phyloP scores from a whole-genome alignment of 305 asterid species.

The Salvia sclarea region DNA sequence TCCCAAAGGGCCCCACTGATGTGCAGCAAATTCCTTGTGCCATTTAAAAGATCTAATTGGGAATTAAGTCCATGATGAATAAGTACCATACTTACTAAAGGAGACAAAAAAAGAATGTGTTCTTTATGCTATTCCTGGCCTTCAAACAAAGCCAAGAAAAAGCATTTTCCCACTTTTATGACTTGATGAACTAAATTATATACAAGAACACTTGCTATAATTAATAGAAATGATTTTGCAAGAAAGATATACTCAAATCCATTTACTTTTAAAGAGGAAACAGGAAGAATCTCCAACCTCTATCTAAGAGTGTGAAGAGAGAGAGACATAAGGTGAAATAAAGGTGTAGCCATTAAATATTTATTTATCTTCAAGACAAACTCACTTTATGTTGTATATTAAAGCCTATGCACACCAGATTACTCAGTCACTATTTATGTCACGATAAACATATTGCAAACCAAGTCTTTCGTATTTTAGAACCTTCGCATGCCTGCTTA shows the following conservation, averaged over 20 bases:
- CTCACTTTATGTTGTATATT: not conserved
- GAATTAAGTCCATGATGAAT: constrained; percentile 52
- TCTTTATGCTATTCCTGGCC: constrained; percentile 63
- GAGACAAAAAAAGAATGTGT: constrained; percentile 61
- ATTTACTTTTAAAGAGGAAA: constrained; percentile 31
- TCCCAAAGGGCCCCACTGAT: constrained; percentile 41
- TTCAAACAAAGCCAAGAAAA: constrained; percentile 59
- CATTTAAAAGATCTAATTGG: constrained; percentile 45
- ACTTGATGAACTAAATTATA: constrained; percentile 5
- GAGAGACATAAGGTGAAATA: constrained; percentile 3
- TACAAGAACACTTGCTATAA: constrained; percentile 17
- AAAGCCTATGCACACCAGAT: constrained; percentile 6
- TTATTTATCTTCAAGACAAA: not conserved
- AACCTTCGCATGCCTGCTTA: constrained; percentile 27
- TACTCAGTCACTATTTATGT: not conserved
- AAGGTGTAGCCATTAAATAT: not conserved
- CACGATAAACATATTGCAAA: constrained; percentile 12
- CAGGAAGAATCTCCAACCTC: constrained; percentile 35
- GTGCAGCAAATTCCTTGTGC: constrained; percentile 47
- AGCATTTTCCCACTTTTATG: constrained; percentile 44
- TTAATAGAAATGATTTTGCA: constrained; percentile 11
- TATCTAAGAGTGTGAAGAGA: constrained; percentile 1
- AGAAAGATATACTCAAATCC: constrained; percentile 31
- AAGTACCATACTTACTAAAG: constrained; percentile 67
- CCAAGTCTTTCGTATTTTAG: constrained; percentile 4